Evolutionary conservation across 768 basidiomycete genomes (phyloP).

Genomic region (Russula ochroleuca): DNA sequence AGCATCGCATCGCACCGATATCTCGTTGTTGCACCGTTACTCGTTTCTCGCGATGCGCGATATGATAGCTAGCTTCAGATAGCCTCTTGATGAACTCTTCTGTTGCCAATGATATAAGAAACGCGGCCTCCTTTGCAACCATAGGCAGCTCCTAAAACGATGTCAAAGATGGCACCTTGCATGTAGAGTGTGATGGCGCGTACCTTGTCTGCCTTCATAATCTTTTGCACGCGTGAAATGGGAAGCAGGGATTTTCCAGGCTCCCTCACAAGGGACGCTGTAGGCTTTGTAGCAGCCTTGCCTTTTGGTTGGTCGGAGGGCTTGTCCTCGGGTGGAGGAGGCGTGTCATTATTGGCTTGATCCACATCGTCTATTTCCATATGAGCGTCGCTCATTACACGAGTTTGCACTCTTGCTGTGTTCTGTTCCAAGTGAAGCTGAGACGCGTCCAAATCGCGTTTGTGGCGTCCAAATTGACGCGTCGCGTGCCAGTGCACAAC

Average conservation of each 20-base stretch:
- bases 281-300: slow-evolving; percentile 23
- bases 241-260: slow-evolving; percentile 73
- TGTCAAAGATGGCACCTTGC: neutral
- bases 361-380: slow-evolving; percentile 18
- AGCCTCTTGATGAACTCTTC: slow-evolving; percentile 84
- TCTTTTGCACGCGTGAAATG: slow-evolving; percentile 72
- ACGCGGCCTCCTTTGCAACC: slow-evolving; percentile 70
- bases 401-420: neutral
- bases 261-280: slow-evolving; percentile 32
- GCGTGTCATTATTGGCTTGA: slow-evolving; percentile 1
- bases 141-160: slow-evolving; percentile 63
- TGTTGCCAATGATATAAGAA: slow-evolving; percentile 76
- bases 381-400: slow-evolving; percentile 12
- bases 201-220: slow-evolving; percentile 83
- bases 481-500: slow-evolving; percentile 5
- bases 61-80: slow-evolving; percentile 62
- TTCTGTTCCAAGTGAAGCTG: neutral
- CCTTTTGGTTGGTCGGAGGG: slow-evolving; percentile 13
- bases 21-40: slow-evolving; percentile 75
- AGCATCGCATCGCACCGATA: slow-evolving; percentile 50
- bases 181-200: neutral
- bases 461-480: slow-evolving; percentile 23
- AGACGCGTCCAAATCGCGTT: too few relatives aligned
- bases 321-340: slow-evolving; percentile 3
- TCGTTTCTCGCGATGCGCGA: slow-evolving; percentile 68